Base-by-base conservation (phyloP, 23 red algal species). In the Chondrus crispus region DNA sequence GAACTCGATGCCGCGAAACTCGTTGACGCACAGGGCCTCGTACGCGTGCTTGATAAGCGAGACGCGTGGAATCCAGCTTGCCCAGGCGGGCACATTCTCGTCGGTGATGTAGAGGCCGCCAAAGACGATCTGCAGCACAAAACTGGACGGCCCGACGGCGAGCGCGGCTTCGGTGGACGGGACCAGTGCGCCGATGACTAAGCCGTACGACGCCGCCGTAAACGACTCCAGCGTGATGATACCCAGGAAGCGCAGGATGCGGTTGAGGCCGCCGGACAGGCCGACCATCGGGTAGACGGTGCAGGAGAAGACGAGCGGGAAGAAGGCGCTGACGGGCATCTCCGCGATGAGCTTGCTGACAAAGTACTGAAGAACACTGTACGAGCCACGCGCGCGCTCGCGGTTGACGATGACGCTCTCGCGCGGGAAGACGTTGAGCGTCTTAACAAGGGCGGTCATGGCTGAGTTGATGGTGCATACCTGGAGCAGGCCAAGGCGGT, bases 401-500 rank as follows among this genome's bases (percentile, higher is more conserved):
- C 91, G 82, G 43, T 91, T 83, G 71, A 95, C 88, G 3, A 99
- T 74, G 46, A 79, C 84, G 12, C 88, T 74, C 60, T 99, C 97
- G 46, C 82, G 75, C 1, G 92, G 70, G 58, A 98, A 98, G 20
- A 95, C 79, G 49, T 98, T 76, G 16, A 98, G 85, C 14, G 96
- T 98, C 84, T 93, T 94, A 19, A 95, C 93, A 7, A 98, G 62
- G 30, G 92, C 87, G 13, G 90, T 86, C 96, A 98, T 98, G 46
- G 96, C 91, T 18, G 96, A 87, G 60, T 98, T 98, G 16, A 95
- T 92, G 28, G 85, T 84, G 28, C 88, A 91, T 13, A 98, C 96
- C 77, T 98, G 93, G 51, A 98, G 84, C 82, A 98, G 78, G 45
- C 96, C 96, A 48, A 98, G 87, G 49, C 96, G 87, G 81, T 95